These are phyloP conservation scores for Arthrobotrys entomopaga DNA, from an alignment of 2,329 filamentous ascomycete genomes.

Conservation along the genomic window DNA sequence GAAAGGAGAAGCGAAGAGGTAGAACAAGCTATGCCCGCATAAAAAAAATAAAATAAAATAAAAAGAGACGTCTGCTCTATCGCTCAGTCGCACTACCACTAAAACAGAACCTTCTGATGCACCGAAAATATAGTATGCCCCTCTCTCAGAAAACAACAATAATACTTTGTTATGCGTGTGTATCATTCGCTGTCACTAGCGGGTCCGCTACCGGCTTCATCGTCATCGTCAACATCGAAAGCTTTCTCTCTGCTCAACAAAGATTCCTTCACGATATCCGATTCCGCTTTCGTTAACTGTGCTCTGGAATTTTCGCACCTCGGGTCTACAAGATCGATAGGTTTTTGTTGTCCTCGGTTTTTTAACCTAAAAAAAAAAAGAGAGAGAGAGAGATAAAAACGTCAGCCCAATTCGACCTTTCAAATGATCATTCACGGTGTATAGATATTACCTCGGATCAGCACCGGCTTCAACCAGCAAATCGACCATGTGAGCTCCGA, in stretches of 20 bases:
- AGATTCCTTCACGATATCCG: constrained; percentile 55
- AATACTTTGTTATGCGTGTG: not conserved
- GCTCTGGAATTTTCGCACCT: constrained; percentile 71
- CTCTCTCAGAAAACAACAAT: too few species aligned
- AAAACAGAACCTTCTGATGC: too few species aligned
- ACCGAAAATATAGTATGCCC: too few species aligned
- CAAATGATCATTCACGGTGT: constrained; percentile 11
- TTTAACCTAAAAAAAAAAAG: constrained; percentile 66
- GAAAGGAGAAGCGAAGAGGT: not conserved
- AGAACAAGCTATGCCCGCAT: constrained; percentile 29
- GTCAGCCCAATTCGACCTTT: not conserved
- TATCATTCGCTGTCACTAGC: constrained; percentile 42
- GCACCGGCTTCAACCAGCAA: constrained; percentile 85
- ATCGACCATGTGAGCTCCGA: constrained; percentile 71
- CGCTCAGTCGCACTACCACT: not conserved
- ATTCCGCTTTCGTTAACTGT: constrained; percentile 75
- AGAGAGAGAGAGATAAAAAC: too few species aligned
- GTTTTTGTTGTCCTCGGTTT: constrained; percentile 79
- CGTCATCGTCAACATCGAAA: constrained; percentile 65
- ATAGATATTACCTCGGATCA: constrained; percentile 65
- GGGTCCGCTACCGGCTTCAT: constrained; percentile 64
- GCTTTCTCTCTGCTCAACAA: constrained; percentile 65
- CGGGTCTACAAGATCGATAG: constrained; percentile 78
- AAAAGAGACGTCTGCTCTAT: constrained; percentile 2
- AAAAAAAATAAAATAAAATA: not conserved